phyloP scores from a whole-genome alignment of 306 rosid species.

The Quercus wislizeni region DNA sequence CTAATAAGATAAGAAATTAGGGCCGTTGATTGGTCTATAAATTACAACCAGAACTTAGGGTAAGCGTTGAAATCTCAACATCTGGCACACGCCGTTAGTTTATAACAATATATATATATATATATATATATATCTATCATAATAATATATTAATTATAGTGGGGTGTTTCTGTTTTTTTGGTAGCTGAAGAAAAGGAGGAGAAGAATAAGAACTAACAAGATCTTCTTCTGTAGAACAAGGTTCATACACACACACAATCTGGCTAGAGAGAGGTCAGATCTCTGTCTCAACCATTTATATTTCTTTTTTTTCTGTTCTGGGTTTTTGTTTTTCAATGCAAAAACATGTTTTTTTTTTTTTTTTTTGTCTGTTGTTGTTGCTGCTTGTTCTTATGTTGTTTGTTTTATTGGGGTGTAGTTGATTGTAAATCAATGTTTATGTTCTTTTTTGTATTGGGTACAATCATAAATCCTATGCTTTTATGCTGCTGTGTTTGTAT shows the following conservation, averaged over 20 bases:
- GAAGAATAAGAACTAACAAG: too few species aligned
- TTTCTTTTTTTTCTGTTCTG: constrained; percentile 1
- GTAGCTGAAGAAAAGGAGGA: neutral
- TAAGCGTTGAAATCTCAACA: constrained; percentile 1
- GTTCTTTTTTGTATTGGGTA: neutral
- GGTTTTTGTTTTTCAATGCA: neutral
- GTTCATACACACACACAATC: constrained; percentile 13
- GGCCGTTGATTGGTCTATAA: constrained; percentile 15
- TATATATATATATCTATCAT: too few species aligned
- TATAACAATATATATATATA: neutral
- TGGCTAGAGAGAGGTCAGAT: constrained; percentile 42
- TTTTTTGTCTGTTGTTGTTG: neutral
- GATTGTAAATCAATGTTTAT: neutral
- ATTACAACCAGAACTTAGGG: constrained; percentile 5
- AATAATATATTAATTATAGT: too few species aligned
- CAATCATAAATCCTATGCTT: neutral
- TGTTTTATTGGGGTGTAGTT: neutral
- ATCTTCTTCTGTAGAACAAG: neutral
- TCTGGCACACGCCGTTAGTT: constrained; percentile 20
- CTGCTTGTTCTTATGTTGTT: neutral
- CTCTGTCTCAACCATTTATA: neutral
- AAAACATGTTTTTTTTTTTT: neutral
- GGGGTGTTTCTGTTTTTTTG: too few species aligned
- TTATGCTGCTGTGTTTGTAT: neutral
- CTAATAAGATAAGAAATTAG: neutral